Evolutionary conservation across 306 rosid species (phyloP).

Genomic region (Cotoneaster glaucophyllus): DNA sequence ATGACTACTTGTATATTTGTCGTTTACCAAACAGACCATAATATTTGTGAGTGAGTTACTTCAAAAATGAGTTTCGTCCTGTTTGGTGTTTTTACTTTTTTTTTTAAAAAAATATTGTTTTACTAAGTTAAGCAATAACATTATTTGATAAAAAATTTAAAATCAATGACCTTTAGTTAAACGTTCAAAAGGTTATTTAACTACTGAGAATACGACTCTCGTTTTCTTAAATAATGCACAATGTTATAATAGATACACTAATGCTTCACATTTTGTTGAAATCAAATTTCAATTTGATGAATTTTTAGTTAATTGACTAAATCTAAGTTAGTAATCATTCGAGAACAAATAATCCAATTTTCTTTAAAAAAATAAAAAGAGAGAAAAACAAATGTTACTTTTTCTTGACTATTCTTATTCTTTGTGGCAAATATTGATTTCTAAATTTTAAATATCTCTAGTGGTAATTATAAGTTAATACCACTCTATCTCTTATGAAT

Average conservation of each 20-base stretch:
- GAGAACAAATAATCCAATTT: background rate
- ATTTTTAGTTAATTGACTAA: background rate
- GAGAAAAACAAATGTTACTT: background rate
- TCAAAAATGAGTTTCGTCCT: background rate
- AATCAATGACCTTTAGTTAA: background rate
- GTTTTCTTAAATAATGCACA: no score
- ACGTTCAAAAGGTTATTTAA: no score
- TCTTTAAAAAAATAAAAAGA: no score
- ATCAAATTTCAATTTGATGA: background rate
- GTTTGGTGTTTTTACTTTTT: no score
- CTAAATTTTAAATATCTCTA: background rate
- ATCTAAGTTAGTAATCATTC: background rate
- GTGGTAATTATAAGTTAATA: background rate
- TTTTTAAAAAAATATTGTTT: no score
- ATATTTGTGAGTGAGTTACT: background rate
- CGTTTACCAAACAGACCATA: background rate
- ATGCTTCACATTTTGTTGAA: no score
- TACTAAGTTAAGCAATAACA: no score
- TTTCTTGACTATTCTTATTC: background rate
- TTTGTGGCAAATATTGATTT: no score
- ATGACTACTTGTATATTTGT: background rate
- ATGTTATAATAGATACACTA: no score
- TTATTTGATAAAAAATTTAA: no score
- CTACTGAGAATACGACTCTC: background rate
- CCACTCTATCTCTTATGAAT: background rate